Base-by-base conservation (phyloP, 73 alveolate genomes). In the Uronychia setigera region DNA sequence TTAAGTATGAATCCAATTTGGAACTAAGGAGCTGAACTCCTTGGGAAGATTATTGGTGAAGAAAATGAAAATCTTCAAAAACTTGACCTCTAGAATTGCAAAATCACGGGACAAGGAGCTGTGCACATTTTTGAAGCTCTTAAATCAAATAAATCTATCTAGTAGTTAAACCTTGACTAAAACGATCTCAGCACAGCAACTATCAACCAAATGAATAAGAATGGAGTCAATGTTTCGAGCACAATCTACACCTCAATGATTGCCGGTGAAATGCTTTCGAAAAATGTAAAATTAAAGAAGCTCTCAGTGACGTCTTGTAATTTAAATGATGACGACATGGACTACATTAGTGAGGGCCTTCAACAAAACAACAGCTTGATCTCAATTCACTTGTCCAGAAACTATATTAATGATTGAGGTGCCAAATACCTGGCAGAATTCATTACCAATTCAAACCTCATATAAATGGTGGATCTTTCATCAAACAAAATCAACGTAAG, bases 1-100 rank as follows among this genome's bases (percentile, higher is more conserved):
- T n/a, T 92, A 28, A 58, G 79, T 0, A 80, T 79, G 0, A 92
- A 92, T 35, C 87, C 82, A 26, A 29, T 92, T 14, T 95, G 97
- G 29, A 83, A 81, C 77, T 33, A 34, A 58, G 96, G 94, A 0
- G 76, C 82, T 1, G 94, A 91, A 25, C 34, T 58, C 46, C 78
- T 91, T 26, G 76, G 88, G 0, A 25, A 80, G 31, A 74, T 35
- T 75, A 74, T 91, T 0, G 32, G 78, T 11, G 58, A 33, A 31
- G 35, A 35, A 58, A 34, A 33, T 59, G 81, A 87, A 80, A 19
- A 76, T 75, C 77, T 87, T 1, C 75, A 77, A 35, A 82, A 90
- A 77, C 31, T 87, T 32, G 88, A 87, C 60, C 74, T 91, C 5
- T 19, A 80, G 59, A 82, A 85, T 35, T 85, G 91, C 81, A 85